Evolutionary conservation across 768 basidiomycete species (phyloP).

Genomic region (Tricholoma sp.): DNA sequence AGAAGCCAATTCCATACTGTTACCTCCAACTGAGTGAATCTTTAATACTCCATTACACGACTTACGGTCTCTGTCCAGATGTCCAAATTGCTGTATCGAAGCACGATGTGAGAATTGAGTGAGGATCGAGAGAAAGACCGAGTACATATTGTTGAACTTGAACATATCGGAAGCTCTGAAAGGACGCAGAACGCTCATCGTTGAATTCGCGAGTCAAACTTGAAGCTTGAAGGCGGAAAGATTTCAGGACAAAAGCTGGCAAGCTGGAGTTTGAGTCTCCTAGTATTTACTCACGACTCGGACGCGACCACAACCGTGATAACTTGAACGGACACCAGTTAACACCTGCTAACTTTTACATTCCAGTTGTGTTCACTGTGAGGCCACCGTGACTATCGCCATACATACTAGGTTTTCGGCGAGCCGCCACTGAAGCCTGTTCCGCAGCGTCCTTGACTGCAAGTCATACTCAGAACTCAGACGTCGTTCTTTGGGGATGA

Average conservation of each 20-base stretch:
- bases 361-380: too few relatives aligned
- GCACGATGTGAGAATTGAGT: conserved; percentile 5
- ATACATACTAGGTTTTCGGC: too few relatives aligned
- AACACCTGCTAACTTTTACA: too few relatives aligned
- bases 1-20: conserved; percentile 86
- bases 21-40: not conserved
- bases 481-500: too few relatives aligned
- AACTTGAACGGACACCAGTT: too few relatives aligned
- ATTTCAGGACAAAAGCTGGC: not conserved
- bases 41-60: conserved; percentile 4
- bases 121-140: conserved; percentile 5
- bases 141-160: conserved; percentile 88
- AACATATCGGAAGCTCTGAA: conserved; percentile 89
- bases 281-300: too few relatives aligned
- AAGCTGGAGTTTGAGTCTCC: too few relatives aligned
- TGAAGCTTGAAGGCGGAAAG: not conserved
- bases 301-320: too few relatives aligned
- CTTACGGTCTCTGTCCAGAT: conserved; percentile 96
- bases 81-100: conserved; percentile 72
- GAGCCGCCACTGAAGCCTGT: too few relatives aligned
- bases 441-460: too few relatives aligned
- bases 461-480: too few relatives aligned
- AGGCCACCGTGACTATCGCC: too few relatives aligned
- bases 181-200: conserved; percentile 84
- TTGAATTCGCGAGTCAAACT: conserved; percentile 10